Base-by-base conservation (phyloP, 805 yeast species). In the Yamadazyma endophytica region DNA sequence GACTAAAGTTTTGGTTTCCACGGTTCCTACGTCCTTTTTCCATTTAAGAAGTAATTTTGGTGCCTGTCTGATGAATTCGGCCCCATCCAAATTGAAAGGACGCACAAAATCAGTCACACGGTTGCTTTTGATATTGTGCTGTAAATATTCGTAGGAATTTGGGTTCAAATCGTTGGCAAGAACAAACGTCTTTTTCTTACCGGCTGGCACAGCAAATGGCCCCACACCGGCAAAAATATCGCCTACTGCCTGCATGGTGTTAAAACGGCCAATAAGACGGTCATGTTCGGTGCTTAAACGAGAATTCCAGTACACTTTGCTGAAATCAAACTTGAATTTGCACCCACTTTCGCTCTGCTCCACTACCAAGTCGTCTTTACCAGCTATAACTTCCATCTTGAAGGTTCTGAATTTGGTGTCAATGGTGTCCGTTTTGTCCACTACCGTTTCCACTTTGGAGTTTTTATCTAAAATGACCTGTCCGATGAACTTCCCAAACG, bases 201-300 rank as follows among this genome's bases (percentile, higher is more conserved):
- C 97, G 1, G 97, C 95, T 0, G 99, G 99, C 1, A 92, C 77
- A 2, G 95, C 90, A 64, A 94, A 92, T 4, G 99, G 99, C 0
- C 99, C 99, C 2, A 92, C 97, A 28, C 99, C 99, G 1, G 96
- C 97, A 77, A 94, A 85, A 0, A 88, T 97, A 62, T 92, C 99
- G 47, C 87, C 86, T 0, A 94, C 83, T 5, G 87, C 83, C 37
- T 82, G 82, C 7, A 82, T 82, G 4, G 74, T 66, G 24, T 72
- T 46, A 46, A 84, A 82, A 36, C 64, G 67, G 1, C 60, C 52
- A 3, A 92, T 81, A 25, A 92, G 60, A 37, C 97, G 67, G 28
- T 79, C 90, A 56, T 92, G 99, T 49, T 92, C 99, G 1, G 96
- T 85, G 44, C 88, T 90, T 30, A 92, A 67, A 44, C 98, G 73